Evolutionary conservation across 2,329 filamentous ascomycete genomes (phyloP).

Genomic region (Raffaelea ambrosiae): DNA sequence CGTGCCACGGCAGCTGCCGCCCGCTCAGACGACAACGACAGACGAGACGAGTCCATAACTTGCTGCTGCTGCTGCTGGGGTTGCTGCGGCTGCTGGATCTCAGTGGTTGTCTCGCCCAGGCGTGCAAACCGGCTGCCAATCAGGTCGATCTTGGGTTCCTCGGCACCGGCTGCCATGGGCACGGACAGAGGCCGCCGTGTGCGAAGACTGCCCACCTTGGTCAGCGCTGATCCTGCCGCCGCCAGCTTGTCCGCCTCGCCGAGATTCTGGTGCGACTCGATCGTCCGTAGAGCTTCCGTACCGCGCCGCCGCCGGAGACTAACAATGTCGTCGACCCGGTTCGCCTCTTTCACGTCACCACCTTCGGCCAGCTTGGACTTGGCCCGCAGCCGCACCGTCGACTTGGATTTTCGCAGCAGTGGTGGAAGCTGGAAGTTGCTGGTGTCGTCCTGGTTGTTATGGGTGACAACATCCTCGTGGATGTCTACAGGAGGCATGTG

Average conservation of each 20-base stretch:
- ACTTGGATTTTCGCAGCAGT: neutral
- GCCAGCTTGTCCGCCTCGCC: neutral
- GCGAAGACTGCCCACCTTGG: neutral
- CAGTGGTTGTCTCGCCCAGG: conserved; percentile 27
- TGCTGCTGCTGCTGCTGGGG: neutral
- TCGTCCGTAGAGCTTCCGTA: conserved; percentile 7
- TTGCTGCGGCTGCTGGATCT: neutral
- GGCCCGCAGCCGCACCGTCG: neutral
- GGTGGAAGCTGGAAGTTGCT: neutral
- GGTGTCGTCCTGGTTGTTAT: neutral
- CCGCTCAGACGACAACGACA: conserved; percentile 39
- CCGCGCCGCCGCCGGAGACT: conserved; percentile 7
- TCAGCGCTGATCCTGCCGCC: neutral
- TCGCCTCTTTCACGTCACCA: neutral
- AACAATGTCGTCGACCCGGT: neutral
- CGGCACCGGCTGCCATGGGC: conserved; percentile 12
- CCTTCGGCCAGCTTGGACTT: neutral
- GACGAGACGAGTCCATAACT: conserved; percentile 22
- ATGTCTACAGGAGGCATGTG: neutral
- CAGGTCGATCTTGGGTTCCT: conserved; percentile 32
- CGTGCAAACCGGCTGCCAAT: conserved; percentile 35
- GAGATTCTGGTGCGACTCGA: neutral
- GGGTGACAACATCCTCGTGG: conserved; percentile 1
- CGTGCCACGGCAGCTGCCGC: conserved; percentile 45
- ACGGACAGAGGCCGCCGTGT: neutral